These are phyloP conservation scores for Podila epigama DNA, from an alignment of 192 early-diverging fungal genomes.

Conservation along the genomic window DNA sequence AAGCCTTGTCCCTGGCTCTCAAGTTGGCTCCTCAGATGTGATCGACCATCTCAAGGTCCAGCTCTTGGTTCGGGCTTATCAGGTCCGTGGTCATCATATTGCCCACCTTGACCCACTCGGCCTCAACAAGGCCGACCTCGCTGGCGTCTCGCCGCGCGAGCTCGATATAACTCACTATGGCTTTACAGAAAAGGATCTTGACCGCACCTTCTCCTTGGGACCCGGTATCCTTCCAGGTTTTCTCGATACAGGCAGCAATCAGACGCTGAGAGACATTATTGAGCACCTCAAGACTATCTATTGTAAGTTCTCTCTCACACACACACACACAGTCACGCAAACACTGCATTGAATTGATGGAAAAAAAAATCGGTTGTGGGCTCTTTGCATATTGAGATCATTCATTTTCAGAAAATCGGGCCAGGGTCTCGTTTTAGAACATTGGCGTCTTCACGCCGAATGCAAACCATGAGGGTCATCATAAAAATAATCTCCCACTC, in stretches of 20 bases:
- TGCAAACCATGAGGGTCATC: no score
- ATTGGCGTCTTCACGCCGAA: no score
- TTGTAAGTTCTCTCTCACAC: constrained; percentile 61
- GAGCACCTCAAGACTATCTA: constrained; percentile 83
- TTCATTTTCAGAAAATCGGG: no score
- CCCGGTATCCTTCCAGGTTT: constrained; percentile 95
- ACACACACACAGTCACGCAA: background rate
- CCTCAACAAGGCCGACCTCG: constrained; percentile 70
- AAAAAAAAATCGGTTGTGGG: no score
- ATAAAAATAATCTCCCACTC: no score
- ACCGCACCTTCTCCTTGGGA: constrained; percentile 90
- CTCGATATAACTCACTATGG: constrained; percentile 90
- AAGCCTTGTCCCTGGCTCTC: constrained; percentile 60
- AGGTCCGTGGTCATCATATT: constrained; percentile 95
- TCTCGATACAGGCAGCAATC: constrained; percentile 68
- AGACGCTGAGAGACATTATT: constrained; percentile 94
- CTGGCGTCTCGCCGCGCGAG: constrained; percentile 73
- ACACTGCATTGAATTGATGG: no score
- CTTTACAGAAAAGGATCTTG: constrained; percentile 92
- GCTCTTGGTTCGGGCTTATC: constrained; percentile 93
- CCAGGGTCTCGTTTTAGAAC: no score
- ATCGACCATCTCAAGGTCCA: constrained; percentile 99
- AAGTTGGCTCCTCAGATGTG: constrained; percentile 63
- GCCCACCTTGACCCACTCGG: constrained; percentile 96
- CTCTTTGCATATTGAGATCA: no score